Evolutionary conservation across 176 grass and related monocot species (phyloP), one percentile per base, ranked within the genome.

Genomic region (Juncus effusus): DNA sequence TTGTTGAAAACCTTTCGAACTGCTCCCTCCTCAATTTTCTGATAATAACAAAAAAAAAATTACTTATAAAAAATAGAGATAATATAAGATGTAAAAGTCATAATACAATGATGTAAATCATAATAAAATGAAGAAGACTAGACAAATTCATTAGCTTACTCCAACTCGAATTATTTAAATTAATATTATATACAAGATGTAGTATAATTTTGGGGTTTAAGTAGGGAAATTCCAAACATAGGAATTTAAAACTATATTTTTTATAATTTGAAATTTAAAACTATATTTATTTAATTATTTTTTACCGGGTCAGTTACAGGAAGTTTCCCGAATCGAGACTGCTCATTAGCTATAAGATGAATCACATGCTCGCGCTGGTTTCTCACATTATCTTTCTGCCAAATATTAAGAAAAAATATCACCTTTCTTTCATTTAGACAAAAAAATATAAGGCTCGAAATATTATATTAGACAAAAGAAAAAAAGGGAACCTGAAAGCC

Each of bases 311-410:
- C 84, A 64, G 8, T 28, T 28, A 28, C 19, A 28, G 19, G 28
- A 61, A 40, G 74, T 73, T 92, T 42, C 39, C 64, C 67, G 42
- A 89, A 71, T 41, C 51, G 59, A 60, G 85, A 81, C 41, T 97
- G 93, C 70, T 87, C 88, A 92, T 92, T 97, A 56, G 93, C 80
- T 72, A 92, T 79, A 38, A 72, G 76, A 64, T 92, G 78, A 42
- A 88, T 74, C 35, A 97, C 72, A 86, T 97, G 88, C 81, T 97
- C 93, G 64, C 88, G 82, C 70, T 97, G 93, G 70, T 97, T 97
- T 42, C 82, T 78, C 75, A 92, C 60, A 80, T 92, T 97, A 80
- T 92, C 88, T 10, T 86, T 82, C 93, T 97, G 82, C 14, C 19
- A 28, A 1, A 28, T 28, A 28, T 28, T 28, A 28, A 28, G 19